These are phyloP conservation scores for Boletus edulis DNA, from an alignment of 768 basidiomycete species.

Conservation along the genomic window DNA sequence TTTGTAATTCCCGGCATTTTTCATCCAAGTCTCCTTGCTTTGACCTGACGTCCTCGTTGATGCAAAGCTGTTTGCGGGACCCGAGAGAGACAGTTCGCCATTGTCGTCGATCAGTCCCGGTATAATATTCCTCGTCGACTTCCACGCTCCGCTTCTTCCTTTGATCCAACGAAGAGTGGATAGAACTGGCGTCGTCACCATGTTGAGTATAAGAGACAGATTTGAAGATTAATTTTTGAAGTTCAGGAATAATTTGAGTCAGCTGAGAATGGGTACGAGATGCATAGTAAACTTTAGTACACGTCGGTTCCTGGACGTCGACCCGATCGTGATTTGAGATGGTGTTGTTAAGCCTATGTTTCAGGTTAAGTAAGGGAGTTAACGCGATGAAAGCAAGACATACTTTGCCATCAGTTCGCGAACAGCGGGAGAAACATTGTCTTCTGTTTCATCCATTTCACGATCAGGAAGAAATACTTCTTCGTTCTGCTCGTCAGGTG, in stretches of 20 bases:
- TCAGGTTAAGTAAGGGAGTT: neutral
- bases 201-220: slow-evolving; percentile 18
- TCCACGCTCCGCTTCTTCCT: slow-evolving; percentile 21
- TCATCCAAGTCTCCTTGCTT: slow-evolving; percentile 78
- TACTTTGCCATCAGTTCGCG: slow-evolving; percentile 80
- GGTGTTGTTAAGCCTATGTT: slow-evolving; percentile 16
- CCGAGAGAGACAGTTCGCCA: slow-evolving; percentile 81
- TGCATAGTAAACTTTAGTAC: slow-evolving; percentile 88
- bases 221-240: slow-evolving; percentile 65
- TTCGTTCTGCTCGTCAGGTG: slow-evolving; percentile 47
- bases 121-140: slow-evolving; percentile 19
- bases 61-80: slow-evolving; percentile 88
- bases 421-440: slow-evolving; percentile 75
- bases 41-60: slow-evolving; percentile 74
- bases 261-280: slow-evolving; percentile 97
- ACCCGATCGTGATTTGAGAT: slow-evolving; percentile 4
- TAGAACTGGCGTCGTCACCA: neutral
- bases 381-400: slow-evolving; percentile 11
- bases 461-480: slow-evolving; percentile 71
- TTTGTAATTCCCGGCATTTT: slow-evolving; percentile 77
- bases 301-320: slow-evolving; percentile 47
- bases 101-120: slow-evolving; percentile 26
- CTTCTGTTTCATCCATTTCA: slow-evolving; percentile 31
- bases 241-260: slow-evolving; percentile 84
- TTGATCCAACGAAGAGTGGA: slow-evolving; percentile 1